Evolutionary conservation across 176 grass and related monocot genomes (phyloP).

Genomic region (Alopecurus myosuroides): DNA sequence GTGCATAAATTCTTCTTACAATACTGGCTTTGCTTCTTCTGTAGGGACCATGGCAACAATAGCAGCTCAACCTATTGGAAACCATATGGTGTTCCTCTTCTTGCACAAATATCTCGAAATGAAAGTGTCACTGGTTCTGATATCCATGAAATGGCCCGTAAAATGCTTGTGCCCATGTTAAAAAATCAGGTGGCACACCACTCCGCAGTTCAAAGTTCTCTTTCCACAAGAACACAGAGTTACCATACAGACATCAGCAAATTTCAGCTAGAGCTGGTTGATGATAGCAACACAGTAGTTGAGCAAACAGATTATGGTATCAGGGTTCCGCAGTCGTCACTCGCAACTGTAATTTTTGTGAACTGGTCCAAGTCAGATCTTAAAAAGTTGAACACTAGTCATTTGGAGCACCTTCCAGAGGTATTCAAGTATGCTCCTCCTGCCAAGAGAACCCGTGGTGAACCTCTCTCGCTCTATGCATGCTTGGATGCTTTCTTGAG

Average conservation of each 20-base stretch:
- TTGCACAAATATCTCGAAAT: constrained; percentile 70
- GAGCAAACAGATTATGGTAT: constrained; percentile 54
- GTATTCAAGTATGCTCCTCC: constrained; percentile 90
- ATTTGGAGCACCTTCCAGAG: constrained; percentile 80
- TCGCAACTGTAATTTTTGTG: constrained; percentile 60
- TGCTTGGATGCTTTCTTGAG: constrained; percentile 98
- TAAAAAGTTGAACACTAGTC: constrained; percentile 54
- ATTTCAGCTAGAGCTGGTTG: constrained; percentile 58
- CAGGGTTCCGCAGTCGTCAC: constrained; percentile 45
- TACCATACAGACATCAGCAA: constrained; percentile 28
- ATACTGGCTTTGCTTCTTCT: constrained; percentile 11
- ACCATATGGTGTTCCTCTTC: constrained; percentile 79
- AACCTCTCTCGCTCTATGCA: constrained; percentile 93
- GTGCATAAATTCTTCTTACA: constrained; percentile 16
- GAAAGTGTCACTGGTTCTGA: constrained; percentile 55
- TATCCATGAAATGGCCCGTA: constrained; percentile 63
- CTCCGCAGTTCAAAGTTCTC: constrained; percentile 38
- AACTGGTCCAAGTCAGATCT: constrained; percentile 85
- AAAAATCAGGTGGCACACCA: constrained; percentile 41
- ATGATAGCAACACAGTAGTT: constrained; percentile 66
- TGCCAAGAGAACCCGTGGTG: constrained; percentile 90
- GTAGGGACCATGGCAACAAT: constrained; percentile 65
- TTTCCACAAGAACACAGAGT: constrained; percentile 47
- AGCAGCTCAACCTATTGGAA: constrained; percentile 54
- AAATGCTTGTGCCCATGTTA: constrained; percentile 76